phyloP scores from a whole-genome alignment of 768 basidiomycete genomes.

The Crassisporium funariophilum region DNA sequence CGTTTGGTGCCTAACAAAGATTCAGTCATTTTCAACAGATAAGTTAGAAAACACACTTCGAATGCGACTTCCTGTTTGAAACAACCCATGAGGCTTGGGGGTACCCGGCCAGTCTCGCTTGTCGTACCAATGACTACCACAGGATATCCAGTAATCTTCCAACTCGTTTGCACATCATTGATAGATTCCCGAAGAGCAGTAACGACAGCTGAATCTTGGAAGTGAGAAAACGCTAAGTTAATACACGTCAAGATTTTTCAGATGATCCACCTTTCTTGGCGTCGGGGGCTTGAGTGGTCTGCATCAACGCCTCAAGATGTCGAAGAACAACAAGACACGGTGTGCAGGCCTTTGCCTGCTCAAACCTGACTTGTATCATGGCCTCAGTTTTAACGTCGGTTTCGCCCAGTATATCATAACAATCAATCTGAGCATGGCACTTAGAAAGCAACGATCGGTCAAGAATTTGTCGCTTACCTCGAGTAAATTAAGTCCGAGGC shows the following conservation, averaged over 20 bases:
- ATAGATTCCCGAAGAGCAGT: slow-evolving; percentile 66
- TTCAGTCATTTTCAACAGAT: neutral
- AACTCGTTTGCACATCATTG: slow-evolving; percentile 52
- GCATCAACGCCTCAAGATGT: slow-evolving; percentile 77
- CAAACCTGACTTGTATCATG: slow-evolving; percentile 69
- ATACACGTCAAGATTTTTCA: neutral
- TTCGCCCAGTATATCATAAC: slow-evolving; percentile 82
- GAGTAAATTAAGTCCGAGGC: slow-evolving; percentile 74
- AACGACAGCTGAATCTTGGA: slow-evolving; percentile 59
- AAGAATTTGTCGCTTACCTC: slow-evolving; percentile 51
- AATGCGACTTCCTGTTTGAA: slow-evolving; percentile 88
- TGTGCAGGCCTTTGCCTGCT: slow-evolving; percentile 73
- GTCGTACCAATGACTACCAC: slow-evolving; percentile 78
- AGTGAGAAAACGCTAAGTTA: neutral
- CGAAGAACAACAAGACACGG: slow-evolving; percentile 85
- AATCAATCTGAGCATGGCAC: slow-evolving; percentile 64
- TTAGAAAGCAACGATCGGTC: neutral
- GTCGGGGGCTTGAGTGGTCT: slow-evolving; percentile 65
- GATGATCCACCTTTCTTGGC: slow-evolving; percentile 58
- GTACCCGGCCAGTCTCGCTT: slow-evolving; percentile 63
- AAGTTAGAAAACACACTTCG: slow-evolving; percentile 48
- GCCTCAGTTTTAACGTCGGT: slow-evolving; percentile 75
- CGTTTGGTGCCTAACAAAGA: slow-evolving; percentile 69
- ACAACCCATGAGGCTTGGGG: slow-evolving; percentile 59
- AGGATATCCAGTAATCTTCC: slow-evolving; percentile 67